phyloP scores from a whole-genome alignment of 176 grass and related monocot genomes.

The Aegilops sharonensis region DNA sequence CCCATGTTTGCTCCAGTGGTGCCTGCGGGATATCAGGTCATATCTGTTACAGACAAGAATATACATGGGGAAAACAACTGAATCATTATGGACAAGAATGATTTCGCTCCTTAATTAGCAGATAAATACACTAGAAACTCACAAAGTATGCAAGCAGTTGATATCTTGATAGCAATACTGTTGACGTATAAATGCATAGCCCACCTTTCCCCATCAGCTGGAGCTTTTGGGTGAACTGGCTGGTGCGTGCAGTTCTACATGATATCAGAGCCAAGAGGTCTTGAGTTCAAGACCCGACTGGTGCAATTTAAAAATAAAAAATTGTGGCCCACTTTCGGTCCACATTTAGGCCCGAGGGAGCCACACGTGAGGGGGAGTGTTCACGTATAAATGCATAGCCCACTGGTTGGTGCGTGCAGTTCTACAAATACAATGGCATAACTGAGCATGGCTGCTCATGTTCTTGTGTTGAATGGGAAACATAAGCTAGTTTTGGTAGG shows the following conservation, averaged over 20 bases:
- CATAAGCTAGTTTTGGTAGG: not conserved
- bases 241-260: no score
- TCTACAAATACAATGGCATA: not conserved
- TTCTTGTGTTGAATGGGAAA: not conserved
- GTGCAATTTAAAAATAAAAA: no score
- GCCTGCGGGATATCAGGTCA: constrained; percentile 53
- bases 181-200: no score
- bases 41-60: constrained; percentile 34
- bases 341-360: no score
- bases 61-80: not conserved
- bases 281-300: no score
- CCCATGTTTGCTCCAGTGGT: constrained; percentile 92
- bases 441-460: not conserved
- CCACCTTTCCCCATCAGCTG: no score
- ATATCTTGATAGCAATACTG: not conserved
- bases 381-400: no score
- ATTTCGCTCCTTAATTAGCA: constrained; percentile 18
- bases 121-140: not conserved
- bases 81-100: constrained; percentile 9
- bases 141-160: not conserved
- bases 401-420: no score
- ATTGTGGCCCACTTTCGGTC: no score
- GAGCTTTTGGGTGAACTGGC: no score
- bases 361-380: no score
- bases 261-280: no score